These are phyloP conservation scores for Ilex aquifolium DNA, from an alignment of 257 asterid species.

Conservation along the genomic window DNA sequence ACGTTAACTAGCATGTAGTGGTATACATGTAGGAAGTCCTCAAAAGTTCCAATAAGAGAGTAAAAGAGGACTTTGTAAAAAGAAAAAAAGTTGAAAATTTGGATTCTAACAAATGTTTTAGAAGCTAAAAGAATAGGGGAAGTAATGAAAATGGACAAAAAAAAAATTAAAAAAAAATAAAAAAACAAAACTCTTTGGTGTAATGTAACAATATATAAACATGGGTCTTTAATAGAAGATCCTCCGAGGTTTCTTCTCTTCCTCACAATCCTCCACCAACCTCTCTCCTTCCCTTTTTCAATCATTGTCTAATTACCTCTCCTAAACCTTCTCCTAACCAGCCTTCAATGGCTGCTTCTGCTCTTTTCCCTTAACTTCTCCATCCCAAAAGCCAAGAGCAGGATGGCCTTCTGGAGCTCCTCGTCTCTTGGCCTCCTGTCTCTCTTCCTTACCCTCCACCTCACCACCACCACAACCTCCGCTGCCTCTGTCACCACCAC, in stretches of 20 bases:
- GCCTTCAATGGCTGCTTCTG: conserved; percentile 51
- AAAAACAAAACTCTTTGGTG: too few species aligned
- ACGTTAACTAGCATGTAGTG: too few species aligned
- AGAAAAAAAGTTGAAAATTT: too few species aligned
- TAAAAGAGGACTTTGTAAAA: too few species aligned
- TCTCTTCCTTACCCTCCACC: conserved; percentile 33
- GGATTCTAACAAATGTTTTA: too few species aligned
- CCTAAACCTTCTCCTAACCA: conserved; percentile 48
- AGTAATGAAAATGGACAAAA: too few species aligned
- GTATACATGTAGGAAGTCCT: too few species aligned
- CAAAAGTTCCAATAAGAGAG: too few species aligned
- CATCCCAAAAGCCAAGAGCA: conserved; percentile 34
- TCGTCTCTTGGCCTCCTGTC: conserved; percentile 54
- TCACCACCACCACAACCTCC: conserved; percentile 6
- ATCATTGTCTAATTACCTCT: conserved; percentile 32
- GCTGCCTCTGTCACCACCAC: conserved; percentile 9
- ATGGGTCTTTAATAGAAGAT: conserved; percentile 2
- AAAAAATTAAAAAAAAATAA: too few species aligned
- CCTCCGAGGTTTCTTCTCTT: conserved; percentile 31
- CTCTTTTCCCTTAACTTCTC: conserved; percentile 19
- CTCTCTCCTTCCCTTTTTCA: conserved; percentile 18
- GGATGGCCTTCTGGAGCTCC: conserved; percentile 63
- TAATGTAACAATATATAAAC: too few species aligned
- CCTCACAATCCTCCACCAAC: conserved; percentile 34
- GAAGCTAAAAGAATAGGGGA: too few species aligned